phyloP scores from a whole-genome alignment of 495 filamentous ascomycete species.

The Penicillium tannophilum region DNA sequence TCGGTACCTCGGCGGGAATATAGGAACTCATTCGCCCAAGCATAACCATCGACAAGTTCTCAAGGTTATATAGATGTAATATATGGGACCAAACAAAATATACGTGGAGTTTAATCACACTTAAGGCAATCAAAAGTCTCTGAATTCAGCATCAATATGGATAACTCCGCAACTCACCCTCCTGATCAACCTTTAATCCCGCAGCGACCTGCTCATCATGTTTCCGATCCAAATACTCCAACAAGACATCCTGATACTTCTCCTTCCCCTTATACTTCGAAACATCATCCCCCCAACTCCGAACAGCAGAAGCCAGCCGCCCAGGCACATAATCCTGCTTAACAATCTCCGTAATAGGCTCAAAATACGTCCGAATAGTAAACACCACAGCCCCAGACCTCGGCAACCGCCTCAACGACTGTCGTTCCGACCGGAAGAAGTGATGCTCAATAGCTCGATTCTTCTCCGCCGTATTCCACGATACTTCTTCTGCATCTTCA shows the following conservation, averaged over 20 bases:
- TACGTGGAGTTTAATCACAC: background rate
- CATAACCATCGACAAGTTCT: background rate
- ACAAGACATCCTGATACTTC: conserved; percentile 72
- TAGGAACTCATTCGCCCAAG: background rate
- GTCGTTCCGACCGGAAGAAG: conserved; percentile 79
- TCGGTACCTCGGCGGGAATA: conserved; percentile 8
- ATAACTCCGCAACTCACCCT: conserved; percentile 60
- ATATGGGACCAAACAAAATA: background rate
- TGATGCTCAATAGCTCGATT: conserved; percentile 74
- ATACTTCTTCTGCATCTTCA: conserved; percentile 65
- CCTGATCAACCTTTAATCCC: conserved; percentile 62
- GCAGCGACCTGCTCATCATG: conserved; percentile 73
- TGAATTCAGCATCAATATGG: conserved; percentile 32
- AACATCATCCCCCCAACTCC: conserved; percentile 89
- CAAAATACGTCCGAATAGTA: conserved; percentile 79
- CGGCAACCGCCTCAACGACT: conserved; percentile 74
- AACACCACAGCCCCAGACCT: conserved; percentile 76
- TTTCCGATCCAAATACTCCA: conserved; percentile 81
- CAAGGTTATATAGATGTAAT: background rate
- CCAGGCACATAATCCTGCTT: conserved; percentile 74
- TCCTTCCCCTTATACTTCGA: conserved; percentile 82
- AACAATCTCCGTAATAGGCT: conserved; percentile 64
- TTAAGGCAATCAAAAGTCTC: background rate
- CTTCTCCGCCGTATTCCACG: conserved; percentile 79
- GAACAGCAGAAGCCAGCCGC: conserved; percentile 67